These are phyloP conservation scores for Lanmaoa pseudosensibilis DNA, from an alignment of 768 basidiomycete species.

Conservation along the genomic window DNA sequence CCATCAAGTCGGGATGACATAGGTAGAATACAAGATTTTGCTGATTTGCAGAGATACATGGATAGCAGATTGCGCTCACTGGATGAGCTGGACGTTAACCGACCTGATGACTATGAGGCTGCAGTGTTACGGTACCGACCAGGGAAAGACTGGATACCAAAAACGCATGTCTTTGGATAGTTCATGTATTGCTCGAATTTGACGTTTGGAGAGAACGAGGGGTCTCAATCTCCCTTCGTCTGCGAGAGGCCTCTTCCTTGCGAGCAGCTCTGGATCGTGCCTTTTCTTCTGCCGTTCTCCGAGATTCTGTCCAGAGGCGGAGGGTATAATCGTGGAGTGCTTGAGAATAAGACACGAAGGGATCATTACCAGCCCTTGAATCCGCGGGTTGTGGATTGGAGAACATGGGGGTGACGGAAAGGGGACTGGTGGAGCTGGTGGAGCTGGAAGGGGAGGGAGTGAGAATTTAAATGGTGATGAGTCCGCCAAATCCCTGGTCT, in stretches of 20 bases:
- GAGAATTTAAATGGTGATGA: constrained; percentile 30
- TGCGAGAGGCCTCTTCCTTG: constrained; percentile 28
- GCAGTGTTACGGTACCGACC: constrained; percentile 17
- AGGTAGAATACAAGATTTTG: constrained; percentile 17
- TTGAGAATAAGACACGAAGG: constrained; percentile 58
- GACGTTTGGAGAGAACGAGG: constrained; percentile 3
- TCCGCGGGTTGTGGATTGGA: constrained; percentile 8
- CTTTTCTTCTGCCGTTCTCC: constrained; percentile 55
- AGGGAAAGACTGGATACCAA: neutral
- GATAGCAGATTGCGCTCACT: constrained; percentile 15
- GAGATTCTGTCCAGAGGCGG: constrained; percentile 64
- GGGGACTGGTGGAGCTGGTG: constrained; percentile 9
- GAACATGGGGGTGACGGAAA: constrained; percentile 12
- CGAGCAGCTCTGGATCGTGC: constrained; percentile 33
- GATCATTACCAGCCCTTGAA: constrained; percentile 24
- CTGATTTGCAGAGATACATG: constrained; percentile 18
- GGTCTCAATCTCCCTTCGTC: constrained; percentile 23
- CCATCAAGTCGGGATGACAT: constrained; percentile 3
- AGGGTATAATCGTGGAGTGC: constrained; percentile 69
- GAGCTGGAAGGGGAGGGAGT: neutral
- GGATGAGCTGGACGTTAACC: constrained; percentile 13
- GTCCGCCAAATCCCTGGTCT: constrained; percentile 18
- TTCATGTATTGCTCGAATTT: constrained; percentile 15
- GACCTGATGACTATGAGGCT: constrained; percentile 1
- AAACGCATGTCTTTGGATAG: constrained; percentile 2